Conservation (phyloP, 192 early-diverging fungal genomes). For the Gigaspora rosea region DNA sequence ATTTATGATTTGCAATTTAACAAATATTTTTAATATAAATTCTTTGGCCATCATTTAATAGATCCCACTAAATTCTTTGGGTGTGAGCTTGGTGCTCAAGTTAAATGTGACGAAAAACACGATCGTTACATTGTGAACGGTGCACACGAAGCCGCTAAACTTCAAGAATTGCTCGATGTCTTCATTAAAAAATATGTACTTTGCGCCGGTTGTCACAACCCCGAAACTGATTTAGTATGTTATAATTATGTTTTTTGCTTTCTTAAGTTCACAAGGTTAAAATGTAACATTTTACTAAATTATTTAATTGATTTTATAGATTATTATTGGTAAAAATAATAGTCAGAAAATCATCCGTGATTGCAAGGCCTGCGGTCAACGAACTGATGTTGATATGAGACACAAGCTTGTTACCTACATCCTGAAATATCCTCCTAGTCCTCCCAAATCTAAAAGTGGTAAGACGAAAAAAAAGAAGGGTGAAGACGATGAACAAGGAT, state of each 20-base stretch:
- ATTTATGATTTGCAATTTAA: neutral
- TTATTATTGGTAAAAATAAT: slow-evolving; percentile 14
- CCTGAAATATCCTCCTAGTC: slow-evolving; percentile 84
- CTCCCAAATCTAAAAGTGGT: slow-evolving; percentile 51
- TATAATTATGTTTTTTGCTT: slow-evolving; percentile 33
- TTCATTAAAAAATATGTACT: slow-evolving; percentile 97
- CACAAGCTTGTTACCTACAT: slow-evolving; percentile 91
- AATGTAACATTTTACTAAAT: neutral
- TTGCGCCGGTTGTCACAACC: slow-evolving; percentile 89
- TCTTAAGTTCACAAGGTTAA: neutral
- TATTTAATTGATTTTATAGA: neutral
- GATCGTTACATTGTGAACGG: slow-evolving; percentile 97
- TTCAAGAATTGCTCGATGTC: slow-evolving; percentile 81
- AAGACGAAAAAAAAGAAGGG: slow-evolving; percentile 53
- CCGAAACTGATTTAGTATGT: slow-evolving; percentile 92
- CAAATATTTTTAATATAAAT: neutral
- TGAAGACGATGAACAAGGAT: slow-evolving; percentile 52
- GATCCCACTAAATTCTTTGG: slow-evolving; percentile 93
- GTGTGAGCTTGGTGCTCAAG: slow-evolving; percentile 92
- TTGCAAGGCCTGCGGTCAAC: slow-evolving; percentile 93
- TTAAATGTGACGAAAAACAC: slow-evolving; percentile 83
- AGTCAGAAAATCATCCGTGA: slow-evolving; percentile 60
- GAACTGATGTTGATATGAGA: slow-evolving; percentile 79
- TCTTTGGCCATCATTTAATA: slow-evolving; percentile 6
- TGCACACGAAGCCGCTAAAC: slow-evolving; percentile 82